Evolutionary conservation across 2,329 filamentous ascomycete genomes (phyloP).

Genomic region (Ophiostoma novo-ulmi): DNA sequence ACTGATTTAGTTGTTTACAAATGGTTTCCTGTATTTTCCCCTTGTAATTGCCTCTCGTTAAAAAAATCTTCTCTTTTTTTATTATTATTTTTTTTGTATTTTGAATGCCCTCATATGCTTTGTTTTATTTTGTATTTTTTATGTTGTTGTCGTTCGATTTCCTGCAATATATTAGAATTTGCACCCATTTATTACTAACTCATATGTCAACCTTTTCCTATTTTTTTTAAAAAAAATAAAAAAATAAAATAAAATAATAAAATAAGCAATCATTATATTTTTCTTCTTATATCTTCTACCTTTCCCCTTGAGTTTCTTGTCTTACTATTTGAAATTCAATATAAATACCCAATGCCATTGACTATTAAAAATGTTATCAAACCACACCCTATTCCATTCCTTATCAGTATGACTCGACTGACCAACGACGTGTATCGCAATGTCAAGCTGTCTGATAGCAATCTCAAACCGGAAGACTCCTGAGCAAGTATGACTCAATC

Average conservation of each 20-base stretch:
- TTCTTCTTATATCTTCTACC: neutral
- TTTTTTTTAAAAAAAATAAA: neutral
- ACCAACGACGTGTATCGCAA: neutral
- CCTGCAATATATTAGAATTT: neutral
- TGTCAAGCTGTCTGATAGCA: slow-evolving; percentile 4
- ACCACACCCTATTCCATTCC: neutral
- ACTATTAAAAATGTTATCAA: neutral
- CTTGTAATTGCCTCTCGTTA: too few species aligned
- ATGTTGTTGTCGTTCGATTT: neutral
- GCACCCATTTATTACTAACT: too few species aligned
- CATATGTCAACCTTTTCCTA: neutral
- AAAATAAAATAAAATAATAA: too few species aligned
- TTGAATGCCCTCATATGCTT: too few species aligned
- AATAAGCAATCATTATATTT: neutral
- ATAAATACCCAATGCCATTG: neutral
- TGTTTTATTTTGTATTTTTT: neutral
- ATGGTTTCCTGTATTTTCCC: too few species aligned
- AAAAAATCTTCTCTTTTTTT: too few species aligned
- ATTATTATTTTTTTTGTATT: neutral
- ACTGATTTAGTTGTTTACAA: too few species aligned
- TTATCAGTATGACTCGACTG: slow-evolving; percentile 7
- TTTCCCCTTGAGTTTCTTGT: neutral
- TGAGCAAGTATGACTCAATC: slow-evolving; percentile 5
- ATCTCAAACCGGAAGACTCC: neutral
- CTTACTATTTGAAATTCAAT: neutral